Evolutionary conservation across 2,329 filamentous ascomycete species (phyloP).

Genomic region (Volutella citrinella): DNA sequence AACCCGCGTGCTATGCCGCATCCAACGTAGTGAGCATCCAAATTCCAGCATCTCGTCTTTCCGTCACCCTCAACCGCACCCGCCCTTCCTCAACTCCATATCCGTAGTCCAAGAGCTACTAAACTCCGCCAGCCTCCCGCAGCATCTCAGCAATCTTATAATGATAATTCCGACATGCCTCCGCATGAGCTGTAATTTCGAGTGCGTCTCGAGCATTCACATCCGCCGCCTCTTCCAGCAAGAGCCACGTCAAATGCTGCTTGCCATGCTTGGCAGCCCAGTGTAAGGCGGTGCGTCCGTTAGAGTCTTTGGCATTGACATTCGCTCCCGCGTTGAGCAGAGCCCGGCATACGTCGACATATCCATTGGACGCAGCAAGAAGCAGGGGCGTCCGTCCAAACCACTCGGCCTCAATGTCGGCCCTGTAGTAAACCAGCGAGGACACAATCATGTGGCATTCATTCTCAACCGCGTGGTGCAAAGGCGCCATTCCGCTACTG

Average conservation of each 20-base stretch:
- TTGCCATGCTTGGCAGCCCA: constrained; percentile 5
- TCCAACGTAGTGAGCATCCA: no score
- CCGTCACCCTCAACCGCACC: no score
- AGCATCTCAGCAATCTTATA: no score
- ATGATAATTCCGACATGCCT: no score
- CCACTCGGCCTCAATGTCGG: constrained; percentile 4
- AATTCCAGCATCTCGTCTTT: no score
- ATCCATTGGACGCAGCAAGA: no score
- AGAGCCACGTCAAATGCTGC: background rate
- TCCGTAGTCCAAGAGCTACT: no score
- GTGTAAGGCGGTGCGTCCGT: constrained; percentile 10
- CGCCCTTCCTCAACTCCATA: no score
- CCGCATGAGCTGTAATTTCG: no score
- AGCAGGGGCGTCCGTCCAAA: constrained; percentile 11
- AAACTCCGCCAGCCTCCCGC: no score
- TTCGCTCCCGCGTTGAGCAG: constrained; percentile 7
- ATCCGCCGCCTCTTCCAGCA: constrained; percentile 2
- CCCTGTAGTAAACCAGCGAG: constrained; percentile 6
- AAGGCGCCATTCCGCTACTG: constrained; percentile 7
- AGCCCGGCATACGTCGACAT: no score
- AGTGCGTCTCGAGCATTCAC: constrained; percentile 3
- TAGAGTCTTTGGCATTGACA: constrained; percentile 10
- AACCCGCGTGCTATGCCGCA: no score
- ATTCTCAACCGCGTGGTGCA: constrained; percentile 8
- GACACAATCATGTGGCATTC: constrained; percentile 3